These are phyloP conservation scores for Telfairia occidentalis DNA, from an alignment of 331 rosid genomes.

Conservation along the genomic window DNA sequence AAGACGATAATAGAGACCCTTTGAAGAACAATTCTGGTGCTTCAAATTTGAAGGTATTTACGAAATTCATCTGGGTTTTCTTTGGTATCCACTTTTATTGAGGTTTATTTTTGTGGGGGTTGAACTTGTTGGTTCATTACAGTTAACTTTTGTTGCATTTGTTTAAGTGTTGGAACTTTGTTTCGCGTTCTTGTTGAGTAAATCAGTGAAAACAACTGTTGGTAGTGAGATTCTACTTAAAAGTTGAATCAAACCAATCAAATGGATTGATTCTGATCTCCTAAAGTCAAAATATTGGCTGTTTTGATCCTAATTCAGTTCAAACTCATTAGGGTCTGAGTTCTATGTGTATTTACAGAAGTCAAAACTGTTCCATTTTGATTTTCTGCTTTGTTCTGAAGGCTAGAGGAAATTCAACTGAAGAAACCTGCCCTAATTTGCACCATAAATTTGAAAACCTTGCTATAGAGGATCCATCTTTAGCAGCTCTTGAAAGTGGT, in stretches of 20 bases:
- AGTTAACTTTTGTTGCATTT: neutral
- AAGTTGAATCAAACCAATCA: neutral
- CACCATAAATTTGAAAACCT: neutral
- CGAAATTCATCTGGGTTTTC: conserved; percentile 7
- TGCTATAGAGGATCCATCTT: neutral
- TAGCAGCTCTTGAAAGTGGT: neutral
- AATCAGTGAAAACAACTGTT: neutral
- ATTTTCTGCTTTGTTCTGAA: neutral
- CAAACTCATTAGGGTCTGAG: neutral
- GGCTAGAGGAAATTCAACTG: neutral
- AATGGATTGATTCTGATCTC: neutral
- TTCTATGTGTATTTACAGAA: neutral
- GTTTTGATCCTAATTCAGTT: neutral
- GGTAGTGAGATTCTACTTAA: neutral
- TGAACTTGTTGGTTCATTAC: neutral
- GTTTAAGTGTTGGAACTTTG: neutral
- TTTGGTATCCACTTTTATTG: neutral
- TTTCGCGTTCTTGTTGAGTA: neutral
- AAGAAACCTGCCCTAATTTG: neutral
- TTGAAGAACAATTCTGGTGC: neutral
- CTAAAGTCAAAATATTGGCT: too few species aligned
- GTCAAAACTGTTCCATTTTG: neutral
- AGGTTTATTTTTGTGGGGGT: neutral
- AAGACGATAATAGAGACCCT: neutral
- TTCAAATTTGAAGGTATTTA: neutral